These are phyloP conservation scores for Glebionis coronaria DNA, from an alignment of 129 eudicot genomes.

Conservation along the genomic window DNA sequence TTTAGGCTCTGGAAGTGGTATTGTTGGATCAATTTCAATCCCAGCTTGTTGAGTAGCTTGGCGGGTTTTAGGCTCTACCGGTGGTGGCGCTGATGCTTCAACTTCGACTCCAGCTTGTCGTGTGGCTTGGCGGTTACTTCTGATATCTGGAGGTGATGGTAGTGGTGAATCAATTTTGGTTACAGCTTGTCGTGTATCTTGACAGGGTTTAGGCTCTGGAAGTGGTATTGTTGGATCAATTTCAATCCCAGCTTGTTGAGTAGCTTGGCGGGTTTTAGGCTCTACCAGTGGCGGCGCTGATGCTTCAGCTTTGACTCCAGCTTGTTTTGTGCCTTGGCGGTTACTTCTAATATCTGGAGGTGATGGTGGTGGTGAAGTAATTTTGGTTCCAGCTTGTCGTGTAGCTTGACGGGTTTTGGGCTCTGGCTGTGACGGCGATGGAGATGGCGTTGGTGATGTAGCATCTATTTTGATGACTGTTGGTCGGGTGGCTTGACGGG, in stretches of 20 bases:
- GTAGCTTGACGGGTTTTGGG: constrained; percentile 16
- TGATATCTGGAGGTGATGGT: constrained; percentile 2
- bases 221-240: background rate
- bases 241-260: constrained; percentile 8
- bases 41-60: constrained; percentile 13
- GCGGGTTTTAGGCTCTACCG: constrained; percentile 17
- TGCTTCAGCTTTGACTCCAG: constrained; percentile 29
- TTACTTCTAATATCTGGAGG: constrained; percentile 11
- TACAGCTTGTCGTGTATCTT: background rate
- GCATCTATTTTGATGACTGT: constrained; percentile 25
- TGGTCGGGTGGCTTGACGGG: constrained; percentile 35
- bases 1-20: constrained; percentile 16
- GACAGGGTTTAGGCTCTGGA: background rate
- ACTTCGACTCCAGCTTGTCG: background rate
- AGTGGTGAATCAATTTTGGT: background rate
- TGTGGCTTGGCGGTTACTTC: constrained; percentile 5
- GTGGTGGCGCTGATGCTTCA: constrained; percentile 17
- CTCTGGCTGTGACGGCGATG: background rate
- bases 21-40: background rate
- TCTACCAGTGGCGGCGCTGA: constrained; percentile 7
- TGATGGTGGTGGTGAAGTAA: constrained; percentile 3
- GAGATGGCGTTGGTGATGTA: too few relatives aligned
- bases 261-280: constrained; percentile 23
- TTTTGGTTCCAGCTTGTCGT: background rate
- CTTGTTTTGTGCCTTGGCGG: constrained; percentile 36